Base-by-base conservation (phyloP, 305 asterid genomes). In the Solanum hybrid region DNA sequence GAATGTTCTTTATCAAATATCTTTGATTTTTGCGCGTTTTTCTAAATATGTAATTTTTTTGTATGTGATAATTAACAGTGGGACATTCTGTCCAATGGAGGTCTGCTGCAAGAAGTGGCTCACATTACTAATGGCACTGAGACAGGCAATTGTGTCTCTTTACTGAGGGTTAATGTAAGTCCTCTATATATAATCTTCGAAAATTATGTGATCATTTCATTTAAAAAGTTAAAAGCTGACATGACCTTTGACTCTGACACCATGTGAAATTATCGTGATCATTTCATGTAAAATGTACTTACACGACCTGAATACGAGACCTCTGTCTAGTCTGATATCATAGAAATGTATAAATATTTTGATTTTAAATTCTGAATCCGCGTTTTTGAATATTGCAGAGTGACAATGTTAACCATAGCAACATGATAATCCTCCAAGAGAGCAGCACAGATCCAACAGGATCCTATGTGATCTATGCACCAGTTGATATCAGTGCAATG, bases 1-100 rank as follows among this genome's bases (percentile, higher is more conserved):
- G 3, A 57, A 17, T 7, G 24, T 57, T 57, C n/a, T 57, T 57
- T 57, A 57, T 0, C 0, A 57, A 57, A 17, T 57, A 9, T 22
- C 12, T 20, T 61, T 22, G 0, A 2, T 24, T 24, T 70, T 70
- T 68, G 1, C 0, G 7, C 17, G n/a, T 29, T 14, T 76, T 31
- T 73, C 79, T 73, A 27, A 73, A 73, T 73, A 73, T 73, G 20
- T 27, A 12, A 26, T 0, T 4, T 22, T 13, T 17, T 3, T 32
- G 22, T 7, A 7, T 32, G 24, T 75, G 37, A 75, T 72, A 45
- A 45, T 45, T 45, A 45, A 14, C 75, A 91, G 92, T 91, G 92
- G 92, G 92, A 91, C 61, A 91, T 91, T 34, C 83, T 91, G 15
- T 91, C 91, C 0, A 89, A 86, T 29, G 72, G 82, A 5, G 89